Conservation (phyloP, 306 rosid genomes). For the Betula pendula region DNA sequence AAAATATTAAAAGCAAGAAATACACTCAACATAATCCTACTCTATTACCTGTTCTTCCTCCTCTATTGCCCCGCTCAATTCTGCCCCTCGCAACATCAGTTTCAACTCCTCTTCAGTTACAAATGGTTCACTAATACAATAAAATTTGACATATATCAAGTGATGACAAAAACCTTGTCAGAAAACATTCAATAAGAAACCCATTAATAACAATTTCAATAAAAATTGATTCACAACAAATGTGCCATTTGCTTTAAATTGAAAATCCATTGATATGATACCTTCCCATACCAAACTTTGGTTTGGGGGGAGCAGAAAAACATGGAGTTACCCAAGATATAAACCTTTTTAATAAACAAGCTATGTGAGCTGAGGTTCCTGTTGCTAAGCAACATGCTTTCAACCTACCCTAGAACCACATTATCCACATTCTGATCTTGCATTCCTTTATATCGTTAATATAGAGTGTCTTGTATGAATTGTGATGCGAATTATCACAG, state of each 20-base stretch:
- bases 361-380: not conserved
- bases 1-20: constrained; percentile 7
- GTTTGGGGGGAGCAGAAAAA: no score
- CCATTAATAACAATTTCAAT: not conserved
- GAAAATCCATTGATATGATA: not conserved
- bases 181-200: constrained; percentile 18
- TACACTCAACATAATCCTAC: not conserved
- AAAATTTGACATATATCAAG: constrained; percentile 23
- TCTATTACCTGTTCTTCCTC: constrained; percentile 97
- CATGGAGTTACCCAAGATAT: not conserved
- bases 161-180: not conserved
- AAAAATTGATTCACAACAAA: not conserved
- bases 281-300: not conserved
- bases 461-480: not conserved
- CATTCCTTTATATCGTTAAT: not conserved
- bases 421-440: not conserved
- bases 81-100: constrained; percentile 98
- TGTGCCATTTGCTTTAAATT: no score
- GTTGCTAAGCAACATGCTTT: not conserved
- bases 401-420: not conserved
- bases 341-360: not conserved
- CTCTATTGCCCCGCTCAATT: constrained; percentile 97
- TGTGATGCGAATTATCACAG: not conserved
- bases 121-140: constrained; percentile 78
- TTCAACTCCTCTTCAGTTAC: constrained; percentile 98